phyloP scores from a whole-genome alignment of 768 basidiomycete species.

The Sistotremastrum suecicum region DNA sequence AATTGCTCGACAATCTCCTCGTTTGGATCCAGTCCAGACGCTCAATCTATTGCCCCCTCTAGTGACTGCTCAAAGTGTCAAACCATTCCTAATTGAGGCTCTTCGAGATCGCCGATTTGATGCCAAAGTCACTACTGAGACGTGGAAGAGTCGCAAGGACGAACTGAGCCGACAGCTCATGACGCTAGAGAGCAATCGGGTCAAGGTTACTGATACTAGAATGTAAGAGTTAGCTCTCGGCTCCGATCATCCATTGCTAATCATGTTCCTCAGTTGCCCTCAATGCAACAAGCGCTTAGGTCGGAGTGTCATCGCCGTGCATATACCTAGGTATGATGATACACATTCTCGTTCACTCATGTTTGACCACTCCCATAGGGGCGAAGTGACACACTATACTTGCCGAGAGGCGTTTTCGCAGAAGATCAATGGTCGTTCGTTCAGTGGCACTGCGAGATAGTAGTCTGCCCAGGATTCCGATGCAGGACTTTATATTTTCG shows the following conservation, averaged over 20 bases:
- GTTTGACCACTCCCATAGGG: conserved; percentile 29
- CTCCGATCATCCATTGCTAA: neutral
- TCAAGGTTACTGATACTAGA: conserved; percentile 82
- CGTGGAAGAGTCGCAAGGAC: conserved; percentile 66
- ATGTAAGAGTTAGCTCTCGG: conserved; percentile 44
- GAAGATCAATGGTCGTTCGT: conserved; percentile 1
- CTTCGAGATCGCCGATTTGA: conserved; percentile 56
- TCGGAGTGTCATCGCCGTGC: conserved; percentile 86
- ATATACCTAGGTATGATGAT: conserved; percentile 59
- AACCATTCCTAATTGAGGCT: conserved; percentile 61
- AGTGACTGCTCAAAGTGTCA: conserved; percentile 70
- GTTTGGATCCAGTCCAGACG: conserved; percentile 70
- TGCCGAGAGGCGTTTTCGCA: conserved; percentile 76
- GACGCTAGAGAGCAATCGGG: conserved; percentile 62
- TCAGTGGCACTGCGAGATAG: neutral
- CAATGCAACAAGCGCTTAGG: conserved; percentile 92
- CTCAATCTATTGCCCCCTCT: conserved; percentile 83
- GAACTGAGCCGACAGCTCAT: conserved; percentile 62
- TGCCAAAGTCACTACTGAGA: conserved; percentile 48
- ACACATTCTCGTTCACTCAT: neutral
- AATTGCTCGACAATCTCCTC: conserved; percentile 70
- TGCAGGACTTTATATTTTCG: too few species aligned
- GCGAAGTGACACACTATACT: conserved; percentile 94
- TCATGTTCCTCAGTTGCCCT: conserved; percentile 51
- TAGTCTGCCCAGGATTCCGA: neutral